Evolutionary conservation across 192 early-diverging fungal genomes (phyloP).

Genomic region (Coemansia erecta): DNA sequence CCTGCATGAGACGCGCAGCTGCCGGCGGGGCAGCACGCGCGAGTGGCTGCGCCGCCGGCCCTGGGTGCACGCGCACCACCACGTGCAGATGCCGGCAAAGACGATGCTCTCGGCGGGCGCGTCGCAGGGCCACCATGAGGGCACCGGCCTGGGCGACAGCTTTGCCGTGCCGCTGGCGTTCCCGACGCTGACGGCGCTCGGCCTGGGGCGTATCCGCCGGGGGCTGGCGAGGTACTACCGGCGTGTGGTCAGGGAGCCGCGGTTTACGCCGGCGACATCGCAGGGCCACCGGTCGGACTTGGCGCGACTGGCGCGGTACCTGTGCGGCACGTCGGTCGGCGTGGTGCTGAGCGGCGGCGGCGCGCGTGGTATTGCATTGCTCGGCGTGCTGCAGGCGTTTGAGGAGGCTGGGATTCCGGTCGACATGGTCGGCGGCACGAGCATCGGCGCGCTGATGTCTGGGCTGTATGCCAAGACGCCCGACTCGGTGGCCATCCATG

Average conservation of each 20-base stretch:
- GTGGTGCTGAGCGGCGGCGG: constrained; percentile 96
- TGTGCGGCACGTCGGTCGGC: constrained; percentile 89
- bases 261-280: constrained; percentile 39
- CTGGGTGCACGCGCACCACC: constrained; percentile 98
- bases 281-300: constrained; percentile 58
- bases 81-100: constrained; percentile 73
- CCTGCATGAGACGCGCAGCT: constrained; percentile 75
- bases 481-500: constrained; percentile 85
- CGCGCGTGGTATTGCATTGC: constrained; percentile 89
- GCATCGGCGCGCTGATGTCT: constrained; percentile 93
- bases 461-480: constrained; percentile 89
- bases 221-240: constrained; percentile 69
- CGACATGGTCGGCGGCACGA: constrained; percentile 97
- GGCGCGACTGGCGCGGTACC: constrained; percentile 82
- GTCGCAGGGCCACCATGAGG: background rate
- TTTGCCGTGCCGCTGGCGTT: background rate
- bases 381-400: constrained; percentile 89
- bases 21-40: constrained; percentile 79
- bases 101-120: background rate
- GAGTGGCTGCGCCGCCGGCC: constrained; percentile 87
- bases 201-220: constrained; percentile 62
- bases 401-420: constrained; percentile 98
- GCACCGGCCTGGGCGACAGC: background rate
- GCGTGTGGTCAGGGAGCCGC: constrained; percentile 35
- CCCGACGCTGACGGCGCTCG: constrained; percentile 8